Conservation (phyloP, 108 stramenopile species). For the Pinguiococcus pyrenoidosus region DNA sequence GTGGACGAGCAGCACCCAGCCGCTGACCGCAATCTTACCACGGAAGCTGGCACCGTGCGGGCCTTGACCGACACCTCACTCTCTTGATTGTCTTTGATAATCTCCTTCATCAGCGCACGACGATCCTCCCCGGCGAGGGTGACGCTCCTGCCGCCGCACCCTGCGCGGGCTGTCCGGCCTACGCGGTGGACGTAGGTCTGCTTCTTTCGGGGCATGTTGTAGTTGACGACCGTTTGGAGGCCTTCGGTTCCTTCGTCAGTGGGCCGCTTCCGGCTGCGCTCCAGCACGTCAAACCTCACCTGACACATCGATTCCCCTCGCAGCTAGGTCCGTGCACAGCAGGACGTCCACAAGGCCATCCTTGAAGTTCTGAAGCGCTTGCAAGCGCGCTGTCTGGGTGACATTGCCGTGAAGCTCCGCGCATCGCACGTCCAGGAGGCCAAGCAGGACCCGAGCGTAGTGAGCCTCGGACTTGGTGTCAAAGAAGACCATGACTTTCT, state of each 20-base stretch:
- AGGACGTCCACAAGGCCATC: constrained; percentile 73
- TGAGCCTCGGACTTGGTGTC: constrained; percentile 82
- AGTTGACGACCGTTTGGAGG: constrained; percentile 86
- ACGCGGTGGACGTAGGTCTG: constrained; percentile 91
- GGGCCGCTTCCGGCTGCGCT: not conserved
- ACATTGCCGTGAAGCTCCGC: constrained; percentile 91
- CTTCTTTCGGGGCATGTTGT: constrained; percentile 84
- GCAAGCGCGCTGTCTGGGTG: constrained; percentile 61
- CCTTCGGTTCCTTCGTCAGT: constrained; percentile 5
- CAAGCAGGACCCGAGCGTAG: constrained; percentile 56
- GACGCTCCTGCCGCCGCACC: constrained; percentile 71
- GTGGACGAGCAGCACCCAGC: not conserved
- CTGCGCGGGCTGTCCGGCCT: constrained; percentile 90
- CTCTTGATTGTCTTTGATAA: constrained; percentile 12
- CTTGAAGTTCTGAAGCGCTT: constrained; percentile 73
- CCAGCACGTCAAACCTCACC: not conserved
- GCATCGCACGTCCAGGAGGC: constrained; percentile 28
- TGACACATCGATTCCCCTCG: constrained; percentile 69
- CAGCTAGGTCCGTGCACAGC: constrained; percentile 91
- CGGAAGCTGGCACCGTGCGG: constrained; percentile 20
- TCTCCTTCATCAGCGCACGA: constrained; percentile 12
- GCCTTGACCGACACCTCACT: constrained; percentile 9
- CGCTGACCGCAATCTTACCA: not conserved
- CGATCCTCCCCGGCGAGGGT: constrained; percentile 64
- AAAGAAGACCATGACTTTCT: constrained; percentile 78